Evolutionary conservation across 1,139 yeast species (phyloP).

Genomic region (Zygotorulaspora mrakii): DNA sequence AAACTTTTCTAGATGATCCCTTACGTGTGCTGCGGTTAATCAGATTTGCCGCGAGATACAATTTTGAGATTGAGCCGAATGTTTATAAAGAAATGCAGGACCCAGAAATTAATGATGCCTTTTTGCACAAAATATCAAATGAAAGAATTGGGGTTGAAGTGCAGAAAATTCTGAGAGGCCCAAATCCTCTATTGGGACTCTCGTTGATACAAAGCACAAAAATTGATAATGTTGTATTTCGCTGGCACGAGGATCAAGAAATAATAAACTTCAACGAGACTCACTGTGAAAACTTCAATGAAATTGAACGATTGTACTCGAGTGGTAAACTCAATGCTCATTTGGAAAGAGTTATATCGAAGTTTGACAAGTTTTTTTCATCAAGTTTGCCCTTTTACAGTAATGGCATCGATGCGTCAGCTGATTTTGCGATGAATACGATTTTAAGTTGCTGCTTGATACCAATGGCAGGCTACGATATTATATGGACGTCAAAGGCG

Average conservation of each 20-base stretch:
- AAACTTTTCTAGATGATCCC: slow-evolving; percentile 92
- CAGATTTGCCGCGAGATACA: slow-evolving; percentile 78
- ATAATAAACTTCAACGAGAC: slow-evolving; percentile 24
- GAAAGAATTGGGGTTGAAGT: slow-evolving; percentile 90
- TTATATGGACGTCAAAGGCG: slow-evolving; percentile 30
- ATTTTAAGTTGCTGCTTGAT: slow-evolving; percentile 24
- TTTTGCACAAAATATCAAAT: slow-evolving; percentile 72
- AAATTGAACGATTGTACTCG: slow-evolving; percentile 16
- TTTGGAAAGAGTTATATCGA: slow-evolving; percentile 15
- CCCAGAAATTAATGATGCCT: slow-evolving; percentile 52
- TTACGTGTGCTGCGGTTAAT: slow-evolving; percentile 78
- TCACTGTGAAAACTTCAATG: slow-evolving; percentile 13
- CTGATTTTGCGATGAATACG: slow-evolving; percentile 22
- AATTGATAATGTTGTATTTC: slow-evolving; percentile 58
- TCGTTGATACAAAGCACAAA: slow-evolving; percentile 52
- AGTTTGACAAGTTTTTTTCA: slow-evolving; percentile 14
- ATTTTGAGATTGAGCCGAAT: slow-evolving; percentile 58
- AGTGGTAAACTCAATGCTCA: slow-evolving; percentile 22
- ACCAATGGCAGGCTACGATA: slow-evolving; percentile 25
- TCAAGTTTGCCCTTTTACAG: slow-evolving; percentile 10
- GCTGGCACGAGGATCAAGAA: slow-evolving; percentile 29
- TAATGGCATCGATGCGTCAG: slow-evolving; percentile 8
- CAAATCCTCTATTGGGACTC: slow-evolving; percentile 63
- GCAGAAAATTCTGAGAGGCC: slow-evolving; percentile 65
- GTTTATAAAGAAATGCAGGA: slow-evolving; percentile 66